Base-by-base conservation (phyloP, 129 eudicot species). In the Flaveria sonorensis region DNA sequence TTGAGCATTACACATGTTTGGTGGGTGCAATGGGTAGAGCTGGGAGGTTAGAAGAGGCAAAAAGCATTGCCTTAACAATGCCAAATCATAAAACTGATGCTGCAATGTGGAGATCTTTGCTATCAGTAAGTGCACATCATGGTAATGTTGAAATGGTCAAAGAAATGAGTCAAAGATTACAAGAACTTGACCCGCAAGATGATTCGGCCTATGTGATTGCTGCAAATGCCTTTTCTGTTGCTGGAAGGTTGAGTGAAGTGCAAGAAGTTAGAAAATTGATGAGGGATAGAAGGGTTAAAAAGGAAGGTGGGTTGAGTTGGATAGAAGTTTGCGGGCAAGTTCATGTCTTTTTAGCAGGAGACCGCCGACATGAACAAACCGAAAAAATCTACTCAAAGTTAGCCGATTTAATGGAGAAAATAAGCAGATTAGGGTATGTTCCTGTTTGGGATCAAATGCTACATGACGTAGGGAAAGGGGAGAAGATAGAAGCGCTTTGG, bases 1-100 rank as follows among this genome's bases (percentile, higher is more conserved):
- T 90, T 10, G 98, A 93, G 86, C 98, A 93, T 82, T 93, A 93
- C 77, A 90, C 98, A 6, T 90, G 98, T 79, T 88, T 93, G 62
- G 86, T 88, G 20, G 86, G 91, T 75, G 92, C 87, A 50, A 45
- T 90, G 72, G 97, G 91, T 51, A 79, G 86, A 82, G 86, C 78
- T 15, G 97, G 97, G n/a, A 77, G 70, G 55, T 71, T 90, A 47
- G 81, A 82, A 11, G 91, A 88, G 60, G 98, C 97, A 0, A 90
- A 88, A 77, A 74, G 39, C 56, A 76, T 90, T 62, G 96, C 96
- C 52, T 53, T 87, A 67, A 85, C 89, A 15, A 90, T 93, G 97
- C 89, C 91, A 1, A 74, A 55, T 23, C 71, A 77, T 51, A 59
- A 87, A 75, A 87, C 97, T 2, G 98, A 93, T 77, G 91, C 97